phyloP scores from a whole-genome alignment of 129 eudicot genomes.

The Arctium minus region DNA sequence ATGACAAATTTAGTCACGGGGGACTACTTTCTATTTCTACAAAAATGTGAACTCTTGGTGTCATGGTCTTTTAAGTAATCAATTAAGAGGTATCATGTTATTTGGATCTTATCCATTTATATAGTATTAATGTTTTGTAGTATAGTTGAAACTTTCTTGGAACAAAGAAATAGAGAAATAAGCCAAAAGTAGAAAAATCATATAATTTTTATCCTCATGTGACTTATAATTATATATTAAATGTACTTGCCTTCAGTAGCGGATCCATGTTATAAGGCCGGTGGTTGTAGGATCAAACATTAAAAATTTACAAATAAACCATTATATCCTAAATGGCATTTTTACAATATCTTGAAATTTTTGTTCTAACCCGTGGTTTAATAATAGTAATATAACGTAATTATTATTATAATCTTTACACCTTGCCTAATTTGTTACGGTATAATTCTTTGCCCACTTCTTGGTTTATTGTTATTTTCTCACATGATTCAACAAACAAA shows the following conservation, averaged over 20 bases:
- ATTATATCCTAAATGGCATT: not conserved
- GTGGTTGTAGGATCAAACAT: not conserved
- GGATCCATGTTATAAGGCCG: not conserved
- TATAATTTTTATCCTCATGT: not conserved
- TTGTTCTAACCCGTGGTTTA: not conserved
- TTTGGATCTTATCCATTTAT: not conserved
- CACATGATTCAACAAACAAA: too few species aligned
- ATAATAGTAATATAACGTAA: not conserved
- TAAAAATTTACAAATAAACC: not conserved
- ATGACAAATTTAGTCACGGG: constrained; percentile 29
- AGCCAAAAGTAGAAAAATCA: not conserved
- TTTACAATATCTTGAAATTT: not conserved
- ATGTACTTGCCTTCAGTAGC: not conserved
- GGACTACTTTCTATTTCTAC: not conserved
- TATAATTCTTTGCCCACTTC: too few species aligned
- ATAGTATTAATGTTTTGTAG: not conserved
- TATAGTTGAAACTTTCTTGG: not conserved
- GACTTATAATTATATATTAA: not conserved
- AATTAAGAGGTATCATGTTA: not conserved
- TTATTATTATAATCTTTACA: too few species aligned
- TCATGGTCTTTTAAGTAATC: constrained; percentile 8
- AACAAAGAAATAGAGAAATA: too few species aligned
- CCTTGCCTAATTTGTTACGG: too few species aligned
- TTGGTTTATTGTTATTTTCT: too few species aligned
- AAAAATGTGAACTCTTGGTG: not conserved